These are phyloP conservation scores for Canariomyces notabilis DNA, from an alignment of 2,329 filamentous ascomycete genomes.

Conservation along the genomic window DNA sequence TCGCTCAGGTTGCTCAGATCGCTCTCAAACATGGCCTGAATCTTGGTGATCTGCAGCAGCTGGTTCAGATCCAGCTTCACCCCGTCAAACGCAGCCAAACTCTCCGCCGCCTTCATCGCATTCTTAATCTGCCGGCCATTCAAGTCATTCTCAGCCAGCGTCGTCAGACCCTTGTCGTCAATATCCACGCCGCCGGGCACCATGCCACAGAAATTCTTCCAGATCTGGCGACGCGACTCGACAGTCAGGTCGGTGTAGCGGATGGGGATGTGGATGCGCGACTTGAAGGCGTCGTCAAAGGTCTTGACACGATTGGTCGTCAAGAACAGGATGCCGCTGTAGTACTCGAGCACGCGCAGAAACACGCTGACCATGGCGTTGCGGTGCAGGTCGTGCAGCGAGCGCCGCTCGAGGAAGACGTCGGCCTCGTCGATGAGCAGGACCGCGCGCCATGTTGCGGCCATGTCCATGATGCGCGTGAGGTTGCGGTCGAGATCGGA, in stretches of 20 bases:
- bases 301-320: slow-evolving; percentile 33
- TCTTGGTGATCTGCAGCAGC: slow-evolving; percentile 25
- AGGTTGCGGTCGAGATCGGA: slow-evolving; percentile 18
- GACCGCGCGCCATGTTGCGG: slow-evolving; percentile 28
- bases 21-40: slow-evolving; percentile 24
- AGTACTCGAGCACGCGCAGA: slow-evolving; percentile 33
- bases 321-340: slow-evolving; percentile 33
- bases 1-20: slow-evolving; percentile 21
- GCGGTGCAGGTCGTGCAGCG: slow-evolving; percentile 30
- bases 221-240: slow-evolving; percentile 26
- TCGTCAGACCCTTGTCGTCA: slow-evolving; percentile 21
- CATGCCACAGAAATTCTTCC: slow-evolving; percentile 28
- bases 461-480: slow-evolving; percentile 21
- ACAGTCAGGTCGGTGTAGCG: slow-evolving; percentile 29
- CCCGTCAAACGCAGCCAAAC: slow-evolving; percentile 21
- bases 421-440: slow-evolving; percentile 38
- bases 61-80: slow-evolving; percentile 22
- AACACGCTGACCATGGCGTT: slow-evolving; percentile 37
- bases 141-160: slow-evolving; percentile 32
- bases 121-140: slow-evolving; percentile 40
- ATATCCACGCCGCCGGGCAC: slow-evolving; percentile 24
- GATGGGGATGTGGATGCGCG: slow-evolving; percentile 32
- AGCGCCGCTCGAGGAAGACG: slow-evolving; percentile 34
- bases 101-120: slow-evolving; percentile 26
- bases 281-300: slow-evolving; percentile 35